Conservation (phyloP, 2,329 filamentous ascomycete genomes). For the Aspergillus ibericus region DNA sequence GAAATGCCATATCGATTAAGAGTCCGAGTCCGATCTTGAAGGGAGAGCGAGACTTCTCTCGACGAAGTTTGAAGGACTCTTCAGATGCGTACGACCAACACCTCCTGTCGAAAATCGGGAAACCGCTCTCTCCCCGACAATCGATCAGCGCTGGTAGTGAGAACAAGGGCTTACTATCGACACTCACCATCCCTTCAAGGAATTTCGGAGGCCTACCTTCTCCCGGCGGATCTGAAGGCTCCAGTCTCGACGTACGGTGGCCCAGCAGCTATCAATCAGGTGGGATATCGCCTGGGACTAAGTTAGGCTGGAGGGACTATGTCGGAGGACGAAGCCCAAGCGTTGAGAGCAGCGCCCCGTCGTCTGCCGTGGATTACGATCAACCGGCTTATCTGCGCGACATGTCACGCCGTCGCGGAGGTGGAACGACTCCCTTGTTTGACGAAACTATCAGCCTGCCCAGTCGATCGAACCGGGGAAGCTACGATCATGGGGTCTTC, state of each 20-base stretch:
- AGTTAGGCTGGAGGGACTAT: slow-evolving; percentile 43
- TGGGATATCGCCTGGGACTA: slow-evolving; percentile 43
- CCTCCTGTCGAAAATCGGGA: slow-evolving; percentile 62
- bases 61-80: slow-evolving; percentile 57
- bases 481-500: slow-evolving; percentile 62
- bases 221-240: slow-evolving; percentile 31
- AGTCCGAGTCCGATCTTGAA: slow-evolving; percentile 46
- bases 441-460: slow-evolving; percentile 55
- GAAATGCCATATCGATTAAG: slow-evolving; percentile 32
- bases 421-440: slow-evolving; percentile 47
- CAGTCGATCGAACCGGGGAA: slow-evolving; percentile 58
- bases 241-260: slow-evolving; percentile 40
- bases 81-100: slow-evolving; percentile 65
- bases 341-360: slow-evolving; percentile 43
- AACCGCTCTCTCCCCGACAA: slow-evolving; percentile 55
- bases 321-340: slow-evolving; percentile 45
- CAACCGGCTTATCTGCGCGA: slow-evolving; percentile 36
- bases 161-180: slow-evolving; percentile 29
- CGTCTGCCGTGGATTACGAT: slow-evolving; percentile 43
- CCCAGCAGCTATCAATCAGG: slow-evolving; percentile 42
- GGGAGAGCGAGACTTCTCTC: slow-evolving; percentile 60
- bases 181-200: slow-evolving; percentile 36
- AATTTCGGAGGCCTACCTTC: slow-evolving; percentile 33
- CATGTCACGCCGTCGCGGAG: slow-evolving; percentile 46
- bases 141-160: slow-evolving; percentile 36